Evolutionary conservation across 768 basidiomycete species (phyloP), one percentile per base, ranked within the genome.

Genomic region (Suillus brevipes): DNA sequence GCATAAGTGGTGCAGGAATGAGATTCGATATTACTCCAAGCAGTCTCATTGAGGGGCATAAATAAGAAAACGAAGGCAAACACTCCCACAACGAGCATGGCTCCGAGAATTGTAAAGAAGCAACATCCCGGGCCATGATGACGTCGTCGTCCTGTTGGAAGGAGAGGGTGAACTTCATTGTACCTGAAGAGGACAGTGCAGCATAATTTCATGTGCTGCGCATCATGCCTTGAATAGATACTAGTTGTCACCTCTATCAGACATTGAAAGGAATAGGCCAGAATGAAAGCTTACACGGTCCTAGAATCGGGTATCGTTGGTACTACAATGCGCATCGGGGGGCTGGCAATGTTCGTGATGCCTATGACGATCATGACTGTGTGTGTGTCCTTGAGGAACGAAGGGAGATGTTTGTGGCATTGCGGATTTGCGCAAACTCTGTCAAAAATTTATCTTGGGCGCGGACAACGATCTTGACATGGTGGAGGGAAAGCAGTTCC

Each of bases 1-100:
- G 66, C 74, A 60, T 74, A 77, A 0, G 72, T 70, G 31, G 63
- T 70, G 63, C 78, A 78, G 20, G 45, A 38, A 55, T 71, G 68
- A 9, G 64, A 50, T 18, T 67, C 60, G 2, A 75, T 25, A 57
- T 6, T 43, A 8, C 3, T 49, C 70, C 73, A 71, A 75, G 42
- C 40, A 71, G 28, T 9, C 4, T 62, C 55, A 18, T 62, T 37
- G 38, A 63, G 52, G 12, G 14, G 18, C 25, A n/a, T 13, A 37
- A 56, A 25, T 0, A 70, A 0, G 18, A 40, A 20, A 12, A 49
- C 23, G 31, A 73, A 6, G 6, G 25, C 25, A 37, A 31, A 45
- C 18, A 60, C 57, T 10, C 23, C 57, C 0, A 40, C 40, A 40
- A 59, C 42, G 25, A 59, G 25, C 18, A 59, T 6, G 9, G 18